A percentile compares a stretch with the other conserved stretches of the same genome.
Evolutionary conservation across 164 flowering plant genomes (phyloP).

Genomic region (Nymphaea thermarum): DNA sequence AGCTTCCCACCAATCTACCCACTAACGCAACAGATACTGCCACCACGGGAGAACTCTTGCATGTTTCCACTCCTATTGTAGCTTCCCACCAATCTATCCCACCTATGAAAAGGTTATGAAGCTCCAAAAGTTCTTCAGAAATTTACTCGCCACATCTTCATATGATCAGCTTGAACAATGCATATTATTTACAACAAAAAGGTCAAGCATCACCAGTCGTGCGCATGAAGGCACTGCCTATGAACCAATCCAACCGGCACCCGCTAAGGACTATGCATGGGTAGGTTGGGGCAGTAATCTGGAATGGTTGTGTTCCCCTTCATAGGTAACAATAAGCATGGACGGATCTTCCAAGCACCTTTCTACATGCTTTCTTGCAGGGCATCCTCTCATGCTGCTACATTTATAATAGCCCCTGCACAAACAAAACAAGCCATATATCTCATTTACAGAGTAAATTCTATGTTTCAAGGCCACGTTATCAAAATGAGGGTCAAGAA

Average conservation of each 20-base stretch:
- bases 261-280: constrained; percentile 20
- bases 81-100: neutral
- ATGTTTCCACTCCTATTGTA: neutral
- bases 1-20: neutral
- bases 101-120: too few relatives aligned
- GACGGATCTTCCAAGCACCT: constrained; percentile 81
- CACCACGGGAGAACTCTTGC: neutral
- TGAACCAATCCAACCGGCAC: neutral
- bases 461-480: neutral
- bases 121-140: neutral
- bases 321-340: constrained; percentile 87
- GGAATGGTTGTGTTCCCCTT: constrained; percentile 90
- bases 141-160: neutral
- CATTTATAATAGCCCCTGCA: constrained; percentile 95
- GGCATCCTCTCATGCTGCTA: constrained; percentile 94
- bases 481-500: neutral
- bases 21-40: neutral
- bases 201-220: neutral
- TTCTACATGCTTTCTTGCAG: constrained; percentile 94
- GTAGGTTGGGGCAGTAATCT: constrained; percentile 53
- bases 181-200: neutral
- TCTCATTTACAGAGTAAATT: neutral
- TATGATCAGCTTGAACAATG: neutral
- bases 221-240: neutral
- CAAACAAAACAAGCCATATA: neutral